Base-by-base conservation (phyloP, 306 rosid genomes). In the Castanospermum australe region DNA sequence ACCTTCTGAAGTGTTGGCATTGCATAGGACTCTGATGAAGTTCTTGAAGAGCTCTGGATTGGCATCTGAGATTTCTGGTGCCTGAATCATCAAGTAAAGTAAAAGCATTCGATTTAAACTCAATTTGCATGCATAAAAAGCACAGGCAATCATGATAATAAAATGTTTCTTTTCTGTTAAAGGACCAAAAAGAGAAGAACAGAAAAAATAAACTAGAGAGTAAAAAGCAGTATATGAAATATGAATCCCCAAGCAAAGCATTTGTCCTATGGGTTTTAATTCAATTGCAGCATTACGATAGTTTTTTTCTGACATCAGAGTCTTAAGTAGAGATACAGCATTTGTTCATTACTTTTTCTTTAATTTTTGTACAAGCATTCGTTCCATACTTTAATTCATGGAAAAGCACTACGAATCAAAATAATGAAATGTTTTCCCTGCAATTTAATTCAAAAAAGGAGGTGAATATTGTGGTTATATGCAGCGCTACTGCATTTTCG, bases 1-100 rank as follows among this genome's bases (percentile, higher is more conserved):
- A 12, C 94, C 97, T 84, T 91, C 92, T 0, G 92, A 70, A 14
- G 79, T 86, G 84, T 91, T 93, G 62, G 98, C 97, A 59, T 91
- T 91, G 85, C 93, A 91, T 12, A 91, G 55, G 14, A 86, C 92
- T 76, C 92, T 88, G 2, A 83, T 77, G 78, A 91, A 84, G 77
- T 84, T 88, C 38, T 60, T 81, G 79, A 54, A 91, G n/a, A 89
- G 84, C 11, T 91, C 24, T 2, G 83, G 90, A 61, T 86, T 81
- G 4, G 67, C 87, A 63, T 42, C 22, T 71, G 94, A 93, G 5
- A 87, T 56, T 4, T 90, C 86, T 10, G 90, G 94, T 71, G 88
- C 93, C 94, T 93, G 76, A 70, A 71, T 47, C 78, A 64, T 36
- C 71, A 77, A 54, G 79, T 76, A 69, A 64, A 54, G 50, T 15